Evolutionary conservation across 306 rosid species (phyloP).

Genomic region (Cercis canadensis): DNA sequence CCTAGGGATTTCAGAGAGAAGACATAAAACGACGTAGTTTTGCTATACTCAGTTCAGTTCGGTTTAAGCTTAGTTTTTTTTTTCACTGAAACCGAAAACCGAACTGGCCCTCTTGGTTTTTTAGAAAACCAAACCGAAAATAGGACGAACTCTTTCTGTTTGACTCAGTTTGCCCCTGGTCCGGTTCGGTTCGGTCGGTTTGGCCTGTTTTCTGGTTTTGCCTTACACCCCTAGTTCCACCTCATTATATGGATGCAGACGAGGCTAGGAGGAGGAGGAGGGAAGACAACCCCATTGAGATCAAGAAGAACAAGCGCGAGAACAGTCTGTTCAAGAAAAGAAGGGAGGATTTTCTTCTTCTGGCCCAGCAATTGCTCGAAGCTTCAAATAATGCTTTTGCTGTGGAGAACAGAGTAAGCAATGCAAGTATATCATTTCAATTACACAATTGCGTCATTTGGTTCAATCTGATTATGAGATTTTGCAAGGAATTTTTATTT

Average conservation of each 20-base stretch:
- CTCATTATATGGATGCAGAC: conserved; percentile 65
- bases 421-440: not conserved
- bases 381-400: conserved; percentile 40
- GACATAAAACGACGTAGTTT: too few species aligned
- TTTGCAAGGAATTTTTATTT: not conserved
- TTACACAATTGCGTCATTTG: not conserved
- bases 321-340: conserved; percentile 68
- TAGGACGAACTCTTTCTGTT: too few species aligned
- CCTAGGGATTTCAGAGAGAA: too few species aligned
- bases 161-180: too few species aligned
- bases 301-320: conserved; percentile 73
- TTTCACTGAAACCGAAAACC: too few species aligned
- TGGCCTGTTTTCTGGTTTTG: too few species aligned
- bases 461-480: not conserved
- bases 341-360: conserved; percentile 56
- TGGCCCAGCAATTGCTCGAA: conserved; percentile 53
- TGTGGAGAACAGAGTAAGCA: conserved; percentile 51
- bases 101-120: too few species aligned
- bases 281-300: conserved; percentile 65
- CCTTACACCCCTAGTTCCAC: too few species aligned
- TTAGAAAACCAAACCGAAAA: too few species aligned
- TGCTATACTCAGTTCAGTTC: too few species aligned
- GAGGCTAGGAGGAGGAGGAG: conserved; percentile 70
- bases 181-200: too few species aligned
- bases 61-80: too few species aligned